phyloP scores from a whole-genome alignment of 2,329 filamentous ascomycete species.

The Gaeumannomyces sp. region DNA sequence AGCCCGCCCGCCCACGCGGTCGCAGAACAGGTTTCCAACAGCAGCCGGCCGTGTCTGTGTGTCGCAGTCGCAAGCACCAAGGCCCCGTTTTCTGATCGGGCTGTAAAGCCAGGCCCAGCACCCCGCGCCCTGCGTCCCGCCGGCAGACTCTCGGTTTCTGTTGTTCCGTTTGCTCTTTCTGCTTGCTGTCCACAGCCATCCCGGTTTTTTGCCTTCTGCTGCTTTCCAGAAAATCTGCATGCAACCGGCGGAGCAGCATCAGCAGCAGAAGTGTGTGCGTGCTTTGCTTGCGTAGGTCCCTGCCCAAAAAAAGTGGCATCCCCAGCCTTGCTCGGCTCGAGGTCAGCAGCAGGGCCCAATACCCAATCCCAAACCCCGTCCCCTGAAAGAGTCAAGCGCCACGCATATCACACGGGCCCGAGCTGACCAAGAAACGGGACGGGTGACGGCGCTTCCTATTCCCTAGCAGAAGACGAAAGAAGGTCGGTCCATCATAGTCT shows the following conservation, averaged over 20 bases:
- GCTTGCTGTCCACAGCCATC: no score
- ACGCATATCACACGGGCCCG: neutral
- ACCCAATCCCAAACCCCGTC: neutral
- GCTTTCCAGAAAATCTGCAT: neutral
- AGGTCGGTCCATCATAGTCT: neutral
- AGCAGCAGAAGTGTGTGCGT: neutral
- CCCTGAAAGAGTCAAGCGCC: neutral
- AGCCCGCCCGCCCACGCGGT: neutral
- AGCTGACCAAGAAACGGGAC: neutral
- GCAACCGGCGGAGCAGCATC: neutral
- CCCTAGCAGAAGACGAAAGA: neutral
- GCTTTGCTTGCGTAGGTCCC: neutral
- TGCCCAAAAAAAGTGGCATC: neutral
- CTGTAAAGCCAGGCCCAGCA: neutral
- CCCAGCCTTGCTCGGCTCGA: neutral
- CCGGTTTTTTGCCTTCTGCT: no score
- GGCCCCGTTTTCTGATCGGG: neutral
- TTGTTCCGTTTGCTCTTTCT: neutral
- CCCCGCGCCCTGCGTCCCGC: no score
- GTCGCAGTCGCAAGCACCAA: neutral
- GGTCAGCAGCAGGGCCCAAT: neutral
- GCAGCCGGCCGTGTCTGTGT: neutral
- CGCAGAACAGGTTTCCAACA: slow-evolving; percentile 1
- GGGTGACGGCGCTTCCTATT: neutral
- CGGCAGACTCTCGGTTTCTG: neutral